Evolutionary conservation across 257 asterid genomes (phyloP).

Genomic region (Nyctanthes arbortristis): DNA sequence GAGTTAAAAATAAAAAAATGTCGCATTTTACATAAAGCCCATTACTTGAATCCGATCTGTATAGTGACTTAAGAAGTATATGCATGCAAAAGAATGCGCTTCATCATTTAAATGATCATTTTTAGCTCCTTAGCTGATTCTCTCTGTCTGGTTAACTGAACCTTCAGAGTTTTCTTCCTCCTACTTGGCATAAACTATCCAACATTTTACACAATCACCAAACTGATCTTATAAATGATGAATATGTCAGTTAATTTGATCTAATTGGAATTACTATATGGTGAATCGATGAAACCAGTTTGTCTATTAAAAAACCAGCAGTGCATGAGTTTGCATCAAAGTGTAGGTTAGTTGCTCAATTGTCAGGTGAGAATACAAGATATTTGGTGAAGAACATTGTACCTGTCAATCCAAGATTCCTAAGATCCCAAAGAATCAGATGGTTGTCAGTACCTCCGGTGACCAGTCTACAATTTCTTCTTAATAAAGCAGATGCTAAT

Average conservation of each 20-base stretch:
- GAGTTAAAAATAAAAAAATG: background rate
- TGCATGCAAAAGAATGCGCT: background rate
- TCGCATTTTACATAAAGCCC: background rate
- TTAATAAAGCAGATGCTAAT: slow-evolving; percentile 57
- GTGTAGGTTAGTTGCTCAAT: background rate
- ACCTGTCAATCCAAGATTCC: slow-evolving; percentile 84
- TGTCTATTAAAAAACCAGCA: background rate
- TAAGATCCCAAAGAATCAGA: slow-evolving; percentile 88
- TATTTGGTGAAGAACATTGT: background rate
- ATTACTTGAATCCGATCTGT: background rate
- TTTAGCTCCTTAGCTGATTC: background rate
- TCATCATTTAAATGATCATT: background rate
- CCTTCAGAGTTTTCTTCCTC: background rate
- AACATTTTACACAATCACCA: background rate
- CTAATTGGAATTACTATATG: background rate
- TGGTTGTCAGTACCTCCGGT: slow-evolving; percentile 95
- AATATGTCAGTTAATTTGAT: background rate
- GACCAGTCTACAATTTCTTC: slow-evolving; percentile 69
- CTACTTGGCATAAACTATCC: background rate
- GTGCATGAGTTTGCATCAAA: background rate
- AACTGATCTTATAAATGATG: background rate
- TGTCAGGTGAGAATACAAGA: background rate
- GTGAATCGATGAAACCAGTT: background rate
- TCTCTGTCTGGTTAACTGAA: background rate
- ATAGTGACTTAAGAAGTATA: background rate